Evolutionary conservation across 202 grass and related monocot genomes (phyloP).

Genomic region (Carex arenaria): DNA sequence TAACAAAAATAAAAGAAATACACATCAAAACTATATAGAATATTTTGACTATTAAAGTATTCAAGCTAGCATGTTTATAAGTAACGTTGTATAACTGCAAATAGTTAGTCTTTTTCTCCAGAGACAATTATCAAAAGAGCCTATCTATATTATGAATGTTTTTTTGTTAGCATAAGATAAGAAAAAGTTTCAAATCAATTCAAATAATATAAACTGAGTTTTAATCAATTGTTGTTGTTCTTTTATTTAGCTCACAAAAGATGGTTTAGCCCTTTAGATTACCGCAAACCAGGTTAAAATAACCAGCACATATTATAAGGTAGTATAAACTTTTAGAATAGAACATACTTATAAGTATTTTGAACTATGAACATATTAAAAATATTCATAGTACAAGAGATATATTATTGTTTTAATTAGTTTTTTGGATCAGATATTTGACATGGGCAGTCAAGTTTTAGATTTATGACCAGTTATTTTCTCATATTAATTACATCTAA

Average conservation of each 20-base stretch:
- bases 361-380: background rate
- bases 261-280: background rate
- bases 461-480: too few species aligned
- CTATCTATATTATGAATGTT: too few species aligned
- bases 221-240: too few species aligned
- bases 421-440: too few species aligned
- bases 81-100: too few species aligned
- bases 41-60: background rate
- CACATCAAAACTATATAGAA: background rate
- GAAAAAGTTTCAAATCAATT: background rate
- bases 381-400: too few species aligned
- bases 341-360: background rate
- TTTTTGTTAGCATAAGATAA: background rate
- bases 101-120: too few species aligned
- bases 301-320: background rate
- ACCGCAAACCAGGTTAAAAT: background rate
- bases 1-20: background rate
- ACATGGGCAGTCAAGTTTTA: too few species aligned
- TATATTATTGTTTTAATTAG: too few species aligned
- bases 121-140: too few species aligned
- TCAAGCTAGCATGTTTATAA: background rate
- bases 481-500: too few species aligned
- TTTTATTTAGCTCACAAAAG: background rate
- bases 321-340: background rate
- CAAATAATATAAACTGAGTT: too few species aligned